Evolutionary conservation across 2,329 filamentous ascomycete species (phyloP).

Genomic region (Fusarium protoensiforme): DNA sequence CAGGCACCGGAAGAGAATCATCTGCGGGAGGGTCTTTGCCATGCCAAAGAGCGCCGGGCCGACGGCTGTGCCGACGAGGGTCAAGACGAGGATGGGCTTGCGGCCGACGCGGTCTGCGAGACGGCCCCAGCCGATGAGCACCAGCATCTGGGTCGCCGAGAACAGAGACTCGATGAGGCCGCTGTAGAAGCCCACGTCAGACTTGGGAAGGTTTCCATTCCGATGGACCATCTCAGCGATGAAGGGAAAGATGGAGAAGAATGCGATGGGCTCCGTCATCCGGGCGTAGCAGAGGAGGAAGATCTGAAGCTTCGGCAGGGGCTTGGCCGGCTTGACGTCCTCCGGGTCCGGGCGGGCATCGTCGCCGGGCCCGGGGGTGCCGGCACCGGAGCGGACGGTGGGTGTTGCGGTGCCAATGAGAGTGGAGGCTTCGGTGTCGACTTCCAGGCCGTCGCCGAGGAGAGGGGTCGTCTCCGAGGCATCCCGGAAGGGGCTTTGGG

Average conservation of each 20-base stretch:
- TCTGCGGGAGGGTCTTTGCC: constrained; percentile 74
- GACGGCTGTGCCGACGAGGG: constrained; percentile 71
- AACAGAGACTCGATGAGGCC: constrained; percentile 82
- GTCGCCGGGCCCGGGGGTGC: background rate
- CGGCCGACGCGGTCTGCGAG: constrained; percentile 73
- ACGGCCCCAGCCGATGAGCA: constrained; percentile 80
- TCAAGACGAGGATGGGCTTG: constrained; percentile 77
- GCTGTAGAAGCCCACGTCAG: constrained; percentile 83
- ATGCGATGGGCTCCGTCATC: constrained; percentile 80
- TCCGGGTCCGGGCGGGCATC: background rate
- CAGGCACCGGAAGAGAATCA: constrained; percentile 77
- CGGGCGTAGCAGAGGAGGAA: constrained; percentile 78
- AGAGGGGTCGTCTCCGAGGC: constrained; percentile 36
- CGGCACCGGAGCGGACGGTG: constrained; percentile 14
- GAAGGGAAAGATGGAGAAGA: constrained; percentile 85
- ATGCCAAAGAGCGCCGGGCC: constrained; percentile 75
- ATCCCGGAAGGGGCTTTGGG: constrained; percentile 18
- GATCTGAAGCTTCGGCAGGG: constrained; percentile 69
- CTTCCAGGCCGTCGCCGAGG: constrained; percentile 31
- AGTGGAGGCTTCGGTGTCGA: constrained; percentile 41
- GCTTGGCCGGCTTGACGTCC: constrained; percentile 17
- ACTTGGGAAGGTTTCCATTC: constrained; percentile 68
- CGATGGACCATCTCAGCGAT: constrained; percentile 80
- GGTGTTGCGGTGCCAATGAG: constrained; percentile 35
- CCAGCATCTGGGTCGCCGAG: constrained; percentile 78